A percentile compares a stretch with the other conserved stretches of the same genome.
Conservation (phyloP, 148 eudicot species). For the Rhododendron ovatum region DNA sequence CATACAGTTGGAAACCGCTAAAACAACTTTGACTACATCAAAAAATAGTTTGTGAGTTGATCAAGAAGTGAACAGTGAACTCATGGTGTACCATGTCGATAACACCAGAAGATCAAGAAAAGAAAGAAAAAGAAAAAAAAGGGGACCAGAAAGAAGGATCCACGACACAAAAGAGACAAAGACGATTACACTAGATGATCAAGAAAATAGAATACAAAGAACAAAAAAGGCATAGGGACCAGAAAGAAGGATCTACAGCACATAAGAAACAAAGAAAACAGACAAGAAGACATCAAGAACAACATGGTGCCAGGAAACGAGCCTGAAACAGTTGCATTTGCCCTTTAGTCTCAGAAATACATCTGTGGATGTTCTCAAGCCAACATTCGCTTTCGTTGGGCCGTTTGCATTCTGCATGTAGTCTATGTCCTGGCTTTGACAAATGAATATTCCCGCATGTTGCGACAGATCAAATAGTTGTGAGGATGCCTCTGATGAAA, state of each 20-base stretch:
- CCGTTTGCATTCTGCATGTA: background rate
- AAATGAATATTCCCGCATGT: background rate
- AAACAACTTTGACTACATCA: background rate
- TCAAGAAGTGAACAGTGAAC: background rate
- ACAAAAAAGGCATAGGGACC: background rate
- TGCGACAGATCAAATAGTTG: background rate
- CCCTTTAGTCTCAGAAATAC: background rate
- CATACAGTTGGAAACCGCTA: background rate
- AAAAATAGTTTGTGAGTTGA: background rate
- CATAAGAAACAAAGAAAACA: background rate
- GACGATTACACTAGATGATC: background rate
- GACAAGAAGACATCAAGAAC: background rate
- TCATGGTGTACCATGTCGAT: background rate
- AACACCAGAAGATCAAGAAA: background rate
- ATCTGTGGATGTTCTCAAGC: background rate
- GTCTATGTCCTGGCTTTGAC: background rate
- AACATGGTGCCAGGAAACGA: background rate
- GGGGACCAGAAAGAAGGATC: background rate
- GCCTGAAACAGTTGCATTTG: background rate
- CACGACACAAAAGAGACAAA: background rate
- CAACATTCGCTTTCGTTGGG: background rate
- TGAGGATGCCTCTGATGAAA: background rate
- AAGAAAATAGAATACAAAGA: background rate
- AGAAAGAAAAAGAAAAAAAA: background rate
- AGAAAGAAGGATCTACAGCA: background rate